Conservation (phyloP, 108 stramenopile genomes). For the Cyclotella choctawhatcheeana region DNA sequence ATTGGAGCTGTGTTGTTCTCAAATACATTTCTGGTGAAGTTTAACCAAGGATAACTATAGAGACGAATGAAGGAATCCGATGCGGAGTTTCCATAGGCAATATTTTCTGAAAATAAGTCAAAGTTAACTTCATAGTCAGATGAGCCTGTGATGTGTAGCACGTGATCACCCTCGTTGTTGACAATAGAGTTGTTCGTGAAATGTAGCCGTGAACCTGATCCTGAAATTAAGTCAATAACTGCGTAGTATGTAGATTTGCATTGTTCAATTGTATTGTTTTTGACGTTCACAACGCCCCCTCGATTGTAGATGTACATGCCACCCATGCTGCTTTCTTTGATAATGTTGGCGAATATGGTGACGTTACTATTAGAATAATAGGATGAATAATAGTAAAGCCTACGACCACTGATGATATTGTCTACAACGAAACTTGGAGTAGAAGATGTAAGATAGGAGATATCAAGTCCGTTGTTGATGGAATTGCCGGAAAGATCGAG, state of each 20-base stretch:
- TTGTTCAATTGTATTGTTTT: slow-evolving; percentile 8
- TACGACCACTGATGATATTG: not conserved
- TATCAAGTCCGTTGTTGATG: too few relatives aligned
- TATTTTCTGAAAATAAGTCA: not conserved
- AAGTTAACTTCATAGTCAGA: not conserved
- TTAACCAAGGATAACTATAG: not conserved
- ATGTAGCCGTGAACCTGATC: too few relatives aligned
- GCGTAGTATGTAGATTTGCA: not conserved
- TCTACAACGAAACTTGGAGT: too few relatives aligned
- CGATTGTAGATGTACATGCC: not conserved
- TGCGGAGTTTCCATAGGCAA: not conserved
- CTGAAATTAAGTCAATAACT: not conserved
- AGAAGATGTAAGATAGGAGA: too few relatives aligned
- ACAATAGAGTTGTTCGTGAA: not conserved
- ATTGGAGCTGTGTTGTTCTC: slow-evolving; percentile 23
- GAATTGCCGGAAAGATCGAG: too few relatives aligned
- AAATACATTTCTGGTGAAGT: slow-evolving; percentile 7
- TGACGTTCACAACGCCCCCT: not conserved
- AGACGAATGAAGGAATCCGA: not conserved
- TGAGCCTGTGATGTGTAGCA: not conserved
- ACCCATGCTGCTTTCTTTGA: slow-evolving; percentile 2
- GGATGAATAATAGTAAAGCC: not conserved
- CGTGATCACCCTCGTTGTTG: not conserved
- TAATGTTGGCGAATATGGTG: slow-evolving; percentile 5
- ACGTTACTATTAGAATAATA: not conserved